These are phyloP conservation scores for Cystobasidium tubakii DNA, from an alignment of 768 basidiomycete species.

Conservation along the genomic window DNA sequence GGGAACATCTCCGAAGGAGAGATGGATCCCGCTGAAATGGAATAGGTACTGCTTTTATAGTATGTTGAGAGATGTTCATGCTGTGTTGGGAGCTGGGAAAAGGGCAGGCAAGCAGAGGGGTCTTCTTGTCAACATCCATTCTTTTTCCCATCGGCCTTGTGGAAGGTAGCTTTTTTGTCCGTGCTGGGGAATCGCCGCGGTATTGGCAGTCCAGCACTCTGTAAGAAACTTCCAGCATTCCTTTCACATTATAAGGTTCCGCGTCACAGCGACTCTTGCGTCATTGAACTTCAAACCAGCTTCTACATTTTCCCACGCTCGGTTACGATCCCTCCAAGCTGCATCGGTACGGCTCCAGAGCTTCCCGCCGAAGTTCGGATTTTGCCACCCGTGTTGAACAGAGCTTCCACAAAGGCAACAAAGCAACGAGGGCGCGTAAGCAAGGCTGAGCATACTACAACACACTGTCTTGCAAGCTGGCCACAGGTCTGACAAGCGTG, in stretches of 20 bases:
- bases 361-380: neutral
- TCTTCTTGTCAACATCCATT: neutral
- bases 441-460: neutral
- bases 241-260: neutral
- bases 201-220: neutral
- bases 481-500: too few species aligned
- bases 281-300: neutral
- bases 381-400: neutral
- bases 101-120: neutral
- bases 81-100: neutral
- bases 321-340: neutral
- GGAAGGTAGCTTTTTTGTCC: too few species aligned
- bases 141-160: neutral
- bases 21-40: neutral
- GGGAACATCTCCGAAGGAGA: neutral
- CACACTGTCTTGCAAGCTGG: too few species aligned
- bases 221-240: neutral
- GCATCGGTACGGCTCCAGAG: neutral
- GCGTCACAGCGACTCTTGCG: neutral
- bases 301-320: neutral
- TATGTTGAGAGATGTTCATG: neutral
- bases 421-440: neutral
- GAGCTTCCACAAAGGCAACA: neutral
- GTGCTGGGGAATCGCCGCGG: neutral
- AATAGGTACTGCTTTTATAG: neutral